Conservation (phyloP, 352 stramenopile species). For the Thalassiosira livingstoniorum region DNA sequence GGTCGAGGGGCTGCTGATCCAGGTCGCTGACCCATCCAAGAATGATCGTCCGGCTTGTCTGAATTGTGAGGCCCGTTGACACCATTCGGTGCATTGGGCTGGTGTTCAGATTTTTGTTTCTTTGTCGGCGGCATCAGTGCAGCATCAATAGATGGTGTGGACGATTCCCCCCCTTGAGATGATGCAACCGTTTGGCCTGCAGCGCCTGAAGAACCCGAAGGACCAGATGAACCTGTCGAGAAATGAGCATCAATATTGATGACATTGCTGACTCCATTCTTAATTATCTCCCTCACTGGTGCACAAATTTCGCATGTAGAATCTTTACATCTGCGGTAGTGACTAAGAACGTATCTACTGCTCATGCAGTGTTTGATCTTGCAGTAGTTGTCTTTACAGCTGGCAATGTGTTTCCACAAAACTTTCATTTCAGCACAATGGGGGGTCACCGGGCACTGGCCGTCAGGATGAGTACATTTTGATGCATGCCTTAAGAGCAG, state of each 20-base stretch:
- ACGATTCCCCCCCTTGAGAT: not conserved
- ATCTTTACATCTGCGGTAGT: slow-evolving; percentile 98
- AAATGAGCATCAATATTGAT: slow-evolving; percentile 41
- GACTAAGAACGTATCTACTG: slow-evolving; percentile 97
- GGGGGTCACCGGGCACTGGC: slow-evolving; percentile 91
- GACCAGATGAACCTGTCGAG: no score
- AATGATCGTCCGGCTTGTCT: no score
- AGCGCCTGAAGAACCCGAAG: no score
- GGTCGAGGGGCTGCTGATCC: no score
- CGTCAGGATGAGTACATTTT: slow-evolving; percentile 94
- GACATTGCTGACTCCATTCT: slow-evolving; percentile 45
- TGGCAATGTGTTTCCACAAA: slow-evolving; percentile 98
- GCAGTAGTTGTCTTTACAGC: slow-evolving; percentile 96
- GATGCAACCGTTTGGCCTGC: no score
- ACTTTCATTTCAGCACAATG: slow-evolving; percentile 98
- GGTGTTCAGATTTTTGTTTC: slow-evolving; percentile 35
- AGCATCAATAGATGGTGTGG: slow-evolving; percentile 17
- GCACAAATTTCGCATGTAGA: slow-evolving; percentile 95
- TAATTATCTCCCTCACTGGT: slow-evolving; percentile 60
- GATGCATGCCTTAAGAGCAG: slow-evolving; percentile 96
- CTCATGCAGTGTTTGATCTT: slow-evolving; percentile 97
- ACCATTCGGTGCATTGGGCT: slow-evolving; percentile 1
- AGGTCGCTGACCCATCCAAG: no score
- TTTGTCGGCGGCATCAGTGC: slow-evolving; percentile 32
- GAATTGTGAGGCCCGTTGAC: not conserved